These are phyloP conservation scores for Fusarium dimerum DNA, from an alignment of 2,329 filamentous ascomycete genomes.

Conservation along the genomic window DNA sequence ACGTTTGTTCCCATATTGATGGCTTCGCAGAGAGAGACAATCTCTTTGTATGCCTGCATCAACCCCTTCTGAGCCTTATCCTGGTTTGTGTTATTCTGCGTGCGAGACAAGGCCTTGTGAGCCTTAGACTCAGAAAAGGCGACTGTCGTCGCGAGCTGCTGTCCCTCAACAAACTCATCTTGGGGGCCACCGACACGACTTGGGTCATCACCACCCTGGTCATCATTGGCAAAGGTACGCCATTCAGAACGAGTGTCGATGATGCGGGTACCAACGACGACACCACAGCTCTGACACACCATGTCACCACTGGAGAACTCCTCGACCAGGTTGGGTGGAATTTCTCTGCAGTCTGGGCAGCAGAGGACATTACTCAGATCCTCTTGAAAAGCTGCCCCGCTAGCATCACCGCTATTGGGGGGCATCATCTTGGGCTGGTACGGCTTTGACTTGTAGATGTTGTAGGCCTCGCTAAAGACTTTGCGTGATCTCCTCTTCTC, in stretches of 20 bases:
- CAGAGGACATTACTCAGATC: constrained; percentile 85
- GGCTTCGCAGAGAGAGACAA: constrained; percentile 82
- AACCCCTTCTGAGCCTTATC: constrained; percentile 84
- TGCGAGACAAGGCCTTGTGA: constrained; percentile 74
- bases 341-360: constrained; percentile 88
- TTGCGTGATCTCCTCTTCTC: constrained; percentile 38
- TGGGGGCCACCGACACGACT: constrained; percentile 95
- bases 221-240: constrained; percentile 98
- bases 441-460: constrained; percentile 45
- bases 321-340: constrained; percentile 89
- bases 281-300: constrained; percentile 87
- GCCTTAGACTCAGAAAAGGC: constrained; percentile 76
- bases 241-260: constrained; percentile 97
- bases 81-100: constrained; percentile 80
- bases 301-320: constrained; percentile 92
- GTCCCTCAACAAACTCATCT: constrained; percentile 86
- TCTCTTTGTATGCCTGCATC: constrained; percentile 84
- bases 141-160: constrained; percentile 86
- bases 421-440: constrained; percentile 50
- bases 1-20: constrained; percentile 80
- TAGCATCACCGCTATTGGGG: constrained; percentile 36
- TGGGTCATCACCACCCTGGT: constrained; percentile 93
- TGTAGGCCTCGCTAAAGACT: constrained; percentile 42
- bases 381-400: constrained; percentile 61
- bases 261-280: constrained; percentile 86